Conservation (phyloP, 1,139 yeast genomes). For the Magnusiomyces suaveolens region DNA sequence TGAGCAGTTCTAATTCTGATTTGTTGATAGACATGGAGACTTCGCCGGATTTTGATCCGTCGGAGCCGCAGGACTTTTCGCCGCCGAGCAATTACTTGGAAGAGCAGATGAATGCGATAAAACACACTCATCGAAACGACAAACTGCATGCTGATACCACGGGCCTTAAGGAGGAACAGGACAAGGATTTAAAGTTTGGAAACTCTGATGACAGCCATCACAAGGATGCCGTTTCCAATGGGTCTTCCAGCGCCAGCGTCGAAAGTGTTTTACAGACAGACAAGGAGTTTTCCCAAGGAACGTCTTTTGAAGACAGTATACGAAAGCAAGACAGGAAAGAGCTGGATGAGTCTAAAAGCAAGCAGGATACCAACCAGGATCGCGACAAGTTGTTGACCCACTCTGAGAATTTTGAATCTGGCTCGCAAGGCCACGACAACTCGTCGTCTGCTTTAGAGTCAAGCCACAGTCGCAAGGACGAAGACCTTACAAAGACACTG, state of each 20-base stretch:
- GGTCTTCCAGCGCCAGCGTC: no score
- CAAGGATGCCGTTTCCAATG: no score
- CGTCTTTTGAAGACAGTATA: neutral
- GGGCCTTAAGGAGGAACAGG: no score
- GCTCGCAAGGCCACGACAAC: no score
- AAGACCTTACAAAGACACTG: no score
- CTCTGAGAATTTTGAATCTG: no score
- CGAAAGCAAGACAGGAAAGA: no score
- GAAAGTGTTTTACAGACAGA: no score
- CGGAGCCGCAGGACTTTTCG: slow-evolving; percentile 57
- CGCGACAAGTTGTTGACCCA: neutral
- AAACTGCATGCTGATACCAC: no score
- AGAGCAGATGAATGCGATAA: neutral
- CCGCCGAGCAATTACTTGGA: slow-evolving; percentile 21
- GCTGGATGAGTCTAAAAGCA: neutral
- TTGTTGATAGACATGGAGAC: slow-evolving; percentile 49
- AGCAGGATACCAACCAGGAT: neutral
- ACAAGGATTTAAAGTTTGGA: neutral
- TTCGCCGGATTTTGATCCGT: slow-evolving; percentile 42
- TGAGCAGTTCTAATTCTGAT: slow-evolving; percentile 31
- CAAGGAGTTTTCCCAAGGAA: no score
- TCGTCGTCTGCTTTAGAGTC: no score
- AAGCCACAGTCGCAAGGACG: no score
- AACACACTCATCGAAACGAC: neutral
- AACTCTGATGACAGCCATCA: neutral